Evolutionary conservation across 2,329 filamentous ascomycete genomes (phyloP), one percentile per base, ranked within the genome.

Genomic region (Apiospora pterosperma): DNA sequence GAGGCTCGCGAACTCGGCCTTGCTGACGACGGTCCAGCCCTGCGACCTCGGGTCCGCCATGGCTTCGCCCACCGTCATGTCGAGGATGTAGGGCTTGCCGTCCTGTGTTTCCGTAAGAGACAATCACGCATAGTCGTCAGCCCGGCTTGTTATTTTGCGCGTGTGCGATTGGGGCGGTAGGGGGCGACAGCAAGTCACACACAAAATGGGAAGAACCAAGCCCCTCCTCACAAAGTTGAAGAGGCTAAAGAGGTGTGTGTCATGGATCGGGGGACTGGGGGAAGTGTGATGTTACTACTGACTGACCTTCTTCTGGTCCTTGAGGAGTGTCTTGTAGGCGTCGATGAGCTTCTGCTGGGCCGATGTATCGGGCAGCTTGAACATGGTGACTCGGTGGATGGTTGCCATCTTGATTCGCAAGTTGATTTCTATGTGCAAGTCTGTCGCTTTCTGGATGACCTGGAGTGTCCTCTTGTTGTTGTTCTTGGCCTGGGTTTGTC

Each of bases 41-140:
- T 85, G 80, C 71, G 77, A 81, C 28, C 85, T 81, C 3, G 81
- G 76, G 65, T 86, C 84, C 21, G 80, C 75, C 66, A 83, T 73
- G 3, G 82, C 79, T 11, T 74, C 71, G 23, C 85, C 85, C 16
- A 85, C 88, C 76, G 79, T 68, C 69, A 86, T 79, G 64, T 82
- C 81, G 55, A 88, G 76, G 68, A 93, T 90, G 75, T 92, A 93
- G 1, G 88, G 88, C 74, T 90, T 88, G 67, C 88, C 90, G 70
- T 91, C 84, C 90, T 92, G 63, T 31, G 6, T 2, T 25, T 31
- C 10, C 21, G 58, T 38, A 11, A 60, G 31, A 7, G 3, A 16
- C 36, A 41, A 41, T 11, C 10, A 41, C 19, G 19, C 38, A 23
- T n/a, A 19, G 28, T 21, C 12, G 12, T 60, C 52, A 48, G 10